Conservation (phyloP, 208 protist genomes). For the Leishmania mexicana region DNA sequence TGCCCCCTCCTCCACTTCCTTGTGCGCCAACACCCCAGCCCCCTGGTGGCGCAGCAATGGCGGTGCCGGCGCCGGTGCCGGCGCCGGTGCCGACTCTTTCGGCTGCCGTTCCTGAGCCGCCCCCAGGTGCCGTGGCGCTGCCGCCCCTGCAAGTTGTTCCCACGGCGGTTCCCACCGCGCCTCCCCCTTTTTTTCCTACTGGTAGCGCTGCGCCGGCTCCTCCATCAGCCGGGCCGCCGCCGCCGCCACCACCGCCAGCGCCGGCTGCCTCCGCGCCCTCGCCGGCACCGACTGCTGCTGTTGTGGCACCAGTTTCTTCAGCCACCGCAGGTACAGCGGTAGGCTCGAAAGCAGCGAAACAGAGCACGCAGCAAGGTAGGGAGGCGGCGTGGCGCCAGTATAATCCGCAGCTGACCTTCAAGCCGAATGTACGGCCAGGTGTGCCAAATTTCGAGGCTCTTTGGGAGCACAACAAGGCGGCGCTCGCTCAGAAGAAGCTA, state of each 20-base stretch:
- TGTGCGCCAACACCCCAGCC: neutral
- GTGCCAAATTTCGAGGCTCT: constrained; percentile 81
- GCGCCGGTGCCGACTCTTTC: neutral
- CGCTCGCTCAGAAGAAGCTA: constrained; percentile 51
- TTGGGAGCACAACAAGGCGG: constrained; percentile 61
- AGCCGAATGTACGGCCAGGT: constrained; percentile 67
- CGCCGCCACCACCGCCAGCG: neutral
- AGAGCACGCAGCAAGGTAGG: constrained; percentile 3
- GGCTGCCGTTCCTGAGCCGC: neutral
- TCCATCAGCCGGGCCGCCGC: neutral
- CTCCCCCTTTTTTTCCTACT: neutral
- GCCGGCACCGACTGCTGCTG: constrained; percentile 5
- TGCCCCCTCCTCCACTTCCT: neutral
- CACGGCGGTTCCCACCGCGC: neutral
- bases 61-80: neutral
- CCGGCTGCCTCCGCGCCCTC: neutral
- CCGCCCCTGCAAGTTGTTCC: neutral
- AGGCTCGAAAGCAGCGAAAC: neutral
- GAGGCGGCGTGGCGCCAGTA: constrained; percentile 23
- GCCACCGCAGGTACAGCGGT: neutral
- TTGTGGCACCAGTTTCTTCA: neutral
- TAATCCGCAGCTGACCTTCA: constrained; percentile 77
- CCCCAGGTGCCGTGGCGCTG: neutral
- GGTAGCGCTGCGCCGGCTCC: neutral
- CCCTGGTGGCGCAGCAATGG: neutral